These are phyloP conservation scores for Theileria parva DNA, from an alignment of 169 alveolate genomes.

Conservation along the genomic window DNA sequence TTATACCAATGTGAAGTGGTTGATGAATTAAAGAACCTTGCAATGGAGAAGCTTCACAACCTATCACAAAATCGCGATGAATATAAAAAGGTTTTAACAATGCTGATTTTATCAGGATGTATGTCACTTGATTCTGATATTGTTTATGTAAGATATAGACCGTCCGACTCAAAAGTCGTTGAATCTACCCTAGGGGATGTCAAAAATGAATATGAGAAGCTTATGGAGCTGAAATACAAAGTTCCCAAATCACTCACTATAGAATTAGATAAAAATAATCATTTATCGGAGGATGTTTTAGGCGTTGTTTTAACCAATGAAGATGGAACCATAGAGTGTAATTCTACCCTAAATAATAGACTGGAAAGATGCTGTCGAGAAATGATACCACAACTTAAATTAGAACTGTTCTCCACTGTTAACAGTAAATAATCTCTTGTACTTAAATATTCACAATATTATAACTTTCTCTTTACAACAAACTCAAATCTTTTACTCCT, in stretches of 20 bases:
- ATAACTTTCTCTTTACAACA: slow-evolving; percentile 4
- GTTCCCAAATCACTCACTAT: slow-evolving; percentile 71
- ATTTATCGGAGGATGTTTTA: slow-evolving; percentile 70
- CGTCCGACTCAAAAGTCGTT: slow-evolving; percentile 80
- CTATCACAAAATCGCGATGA: slow-evolving; percentile 66
- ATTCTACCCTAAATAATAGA: slow-evolving; percentile 77
- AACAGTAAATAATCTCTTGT: slow-evolving; percentile 6
- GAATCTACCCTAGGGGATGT: slow-evolving; percentile 81
- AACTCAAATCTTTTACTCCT: slow-evolving; percentile 54
- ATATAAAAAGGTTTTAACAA: slow-evolving; percentile 72
- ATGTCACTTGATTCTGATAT: slow-evolving; percentile 77
- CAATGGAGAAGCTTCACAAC: slow-evolving; percentile 77
- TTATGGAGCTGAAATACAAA: slow-evolving; percentile 74
- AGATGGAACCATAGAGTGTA: slow-evolving; percentile 80
- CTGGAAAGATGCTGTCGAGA: slow-evolving; percentile 74
- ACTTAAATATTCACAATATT: neutral
- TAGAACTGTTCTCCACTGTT: slow-evolving; percentile 70
- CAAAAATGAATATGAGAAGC: slow-evolving; percentile 68
- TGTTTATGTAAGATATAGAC: slow-evolving; percentile 84
- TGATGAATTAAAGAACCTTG: slow-evolving; percentile 71
- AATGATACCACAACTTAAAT: slow-evolving; percentile 77
- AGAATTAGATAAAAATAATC: slow-evolving; percentile 74
- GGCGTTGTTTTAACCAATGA: slow-evolving; percentile 78
- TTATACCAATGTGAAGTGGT: slow-evolving; percentile 82
- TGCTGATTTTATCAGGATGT: slow-evolving; percentile 79